Base-by-base conservation (phyloP, 73 alveolate species). In the Effrenium voratum region DNA sequence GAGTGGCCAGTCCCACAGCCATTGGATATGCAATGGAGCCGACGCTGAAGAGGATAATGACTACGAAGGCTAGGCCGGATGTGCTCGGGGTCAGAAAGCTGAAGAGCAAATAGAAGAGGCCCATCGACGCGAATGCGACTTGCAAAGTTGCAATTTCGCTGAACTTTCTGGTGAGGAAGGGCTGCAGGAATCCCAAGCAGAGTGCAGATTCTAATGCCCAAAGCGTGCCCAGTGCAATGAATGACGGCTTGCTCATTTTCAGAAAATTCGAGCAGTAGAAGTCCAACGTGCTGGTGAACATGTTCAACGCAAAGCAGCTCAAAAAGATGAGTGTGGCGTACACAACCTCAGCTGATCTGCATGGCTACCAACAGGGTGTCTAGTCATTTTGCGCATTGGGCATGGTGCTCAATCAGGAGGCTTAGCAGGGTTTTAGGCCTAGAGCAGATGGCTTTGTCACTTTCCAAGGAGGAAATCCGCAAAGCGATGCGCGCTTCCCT, bases 11-110 rank as follows among this genome's bases (percentile, higher is more conserved):
- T 47, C 95, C 77, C 40, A 88, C 86, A 8, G 95, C 84, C 43
- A 88, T 19, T 13, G 95, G 95, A 38, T 88, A 88, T 50, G 72
- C 24, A 45, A 88, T 88, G 15, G 95, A 60, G 68, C 95, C 95
- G 49, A 88, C 5, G 30, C 47, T 43, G 95, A 88, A 88, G 44
- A 88, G 81, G 49, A 45, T 88, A 70, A 88, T 88, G 36, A 88
- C 73, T 16, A 66, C 85, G 38, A 43, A 88, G 68, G 70, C 70
- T 34, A 40, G 44, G 38, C 73, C 68, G 40, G 68, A 43, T 34
- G 52, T 88, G 47, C 73, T 76, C 38, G 86, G 85, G 34, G 95
- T 88, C 75, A 88, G 80, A 72, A 88, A 10, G 43, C 43, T 63
- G 85, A 88, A 88, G 34, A 66, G 75, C 83, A 63, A 5, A n/a